Evolutionary conservation across 768 basidiomycete species (phyloP).

Genomic region (Leccinum pellstonianum): DNA sequence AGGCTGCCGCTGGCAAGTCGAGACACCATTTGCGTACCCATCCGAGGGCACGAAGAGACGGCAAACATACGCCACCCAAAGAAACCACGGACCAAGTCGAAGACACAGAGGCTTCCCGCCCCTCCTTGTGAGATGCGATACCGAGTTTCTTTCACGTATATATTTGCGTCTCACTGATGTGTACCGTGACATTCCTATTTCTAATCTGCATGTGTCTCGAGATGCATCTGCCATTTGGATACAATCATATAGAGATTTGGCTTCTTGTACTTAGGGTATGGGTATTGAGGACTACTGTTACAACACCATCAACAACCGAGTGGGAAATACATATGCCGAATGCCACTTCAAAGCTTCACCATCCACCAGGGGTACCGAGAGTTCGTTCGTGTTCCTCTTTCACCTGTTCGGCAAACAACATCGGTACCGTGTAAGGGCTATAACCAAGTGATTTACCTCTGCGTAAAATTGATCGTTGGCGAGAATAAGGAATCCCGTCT

Average conservation of each 20-base stretch:
- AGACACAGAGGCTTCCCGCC: constrained; percentile 14
- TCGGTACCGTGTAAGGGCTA: not conserved
- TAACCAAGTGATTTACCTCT: constrained; percentile 39
- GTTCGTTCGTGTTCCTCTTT: constrained; percentile 25
- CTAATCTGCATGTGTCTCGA: constrained; percentile 23
- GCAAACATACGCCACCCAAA: constrained; percentile 40
- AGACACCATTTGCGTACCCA: constrained; percentile 47
- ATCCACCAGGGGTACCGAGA: not conserved
- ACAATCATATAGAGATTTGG: constrained; percentile 13
- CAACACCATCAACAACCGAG: constrained; percentile 1
- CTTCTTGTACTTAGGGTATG: constrained; percentile 13
- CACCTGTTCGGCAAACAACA: constrained; percentile 18
- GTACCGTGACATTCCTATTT: constrained; percentile 11
- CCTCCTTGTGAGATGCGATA: constrained; percentile 15
- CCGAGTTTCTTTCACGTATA: constrained; percentile 12
- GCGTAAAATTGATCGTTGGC: constrained; percentile 56
- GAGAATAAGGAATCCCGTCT: constrained; percentile 58
- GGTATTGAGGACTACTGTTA: constrained; percentile 15
- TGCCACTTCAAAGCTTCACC: constrained; percentile 1
- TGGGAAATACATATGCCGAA: not conserved
- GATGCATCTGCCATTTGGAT: constrained; percentile 13
- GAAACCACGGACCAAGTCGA: constrained; percentile 29
- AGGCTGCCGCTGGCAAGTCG: constrained; percentile 73
- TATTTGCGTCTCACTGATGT: constrained; percentile 18
- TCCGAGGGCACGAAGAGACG: constrained; percentile 29